Percentiles rank a stretch among this genome's conserved stretches.
These are phyloP conservation scores for Sutorius australiensis DNA, from an alignment of 768 basidiomycete species.

Conservation along the genomic window DNA sequence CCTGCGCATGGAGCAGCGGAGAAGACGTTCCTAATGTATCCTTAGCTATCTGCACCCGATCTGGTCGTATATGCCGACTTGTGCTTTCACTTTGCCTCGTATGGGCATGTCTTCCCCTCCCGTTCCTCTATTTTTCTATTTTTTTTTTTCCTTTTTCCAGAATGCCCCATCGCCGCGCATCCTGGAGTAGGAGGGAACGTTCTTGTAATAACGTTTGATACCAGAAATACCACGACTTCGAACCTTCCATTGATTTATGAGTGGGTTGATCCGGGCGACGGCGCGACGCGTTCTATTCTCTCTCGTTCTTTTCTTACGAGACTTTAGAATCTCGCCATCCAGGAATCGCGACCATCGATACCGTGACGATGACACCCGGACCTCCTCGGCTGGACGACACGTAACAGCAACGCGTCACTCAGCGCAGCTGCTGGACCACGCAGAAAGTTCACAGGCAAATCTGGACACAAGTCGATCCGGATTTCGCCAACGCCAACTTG, in stretches of 20 bases:
- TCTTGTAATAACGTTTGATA: conserved; percentile 24
- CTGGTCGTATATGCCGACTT: conserved; percentile 14
- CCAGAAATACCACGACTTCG: conserved; percentile 8
- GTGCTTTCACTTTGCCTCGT: conserved; percentile 14
- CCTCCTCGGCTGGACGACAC: conserved; percentile 7
- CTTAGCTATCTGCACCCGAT: conserved; percentile 21
- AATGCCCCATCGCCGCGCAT: conserved; percentile 6
- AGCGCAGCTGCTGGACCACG: too few species aligned
- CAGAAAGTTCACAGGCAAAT: too few species aligned
- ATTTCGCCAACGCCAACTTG: not conserved
- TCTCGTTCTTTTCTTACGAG: conserved; percentile 4
- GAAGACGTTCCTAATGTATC: conserved; percentile 23
- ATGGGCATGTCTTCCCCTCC: conserved; percentile 9
- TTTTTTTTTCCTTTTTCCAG: conserved; percentile 10
- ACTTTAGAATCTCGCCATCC: not conserved
- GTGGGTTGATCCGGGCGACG: conserved; percentile 9
- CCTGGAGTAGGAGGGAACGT: conserved; percentile 6
- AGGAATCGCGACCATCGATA: conserved; percentile 9
- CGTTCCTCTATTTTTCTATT: too few species aligned
- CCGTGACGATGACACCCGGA: not conserved
- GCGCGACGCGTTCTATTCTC: not conserved
- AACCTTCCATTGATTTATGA: conserved; percentile 7
- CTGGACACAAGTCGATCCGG: too few species aligned
- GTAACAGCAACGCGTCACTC: not conserved
- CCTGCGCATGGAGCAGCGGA: conserved; percentile 16